A percentile compares a stretch with the other conserved stretches of the same genome.
phyloP scores from a whole-genome alignment of 1,284 basidiomycete species.

The Somion occarium region DNA sequence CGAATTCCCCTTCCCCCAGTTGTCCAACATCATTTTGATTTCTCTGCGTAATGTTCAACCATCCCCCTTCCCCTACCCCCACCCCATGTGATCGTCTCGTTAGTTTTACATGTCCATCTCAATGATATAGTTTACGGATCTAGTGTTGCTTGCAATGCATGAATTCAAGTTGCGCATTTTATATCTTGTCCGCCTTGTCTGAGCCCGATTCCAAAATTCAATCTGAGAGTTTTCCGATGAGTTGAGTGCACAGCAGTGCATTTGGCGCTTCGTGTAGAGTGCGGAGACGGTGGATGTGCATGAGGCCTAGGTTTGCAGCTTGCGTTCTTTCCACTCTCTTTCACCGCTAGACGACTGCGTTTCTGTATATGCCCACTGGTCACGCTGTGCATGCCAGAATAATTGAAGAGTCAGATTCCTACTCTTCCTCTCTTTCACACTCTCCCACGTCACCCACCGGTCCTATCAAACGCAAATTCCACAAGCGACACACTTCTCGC shows the following conservation, averaged over 20 bases:
- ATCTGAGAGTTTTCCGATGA: not conserved
- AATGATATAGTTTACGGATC: not conserved
- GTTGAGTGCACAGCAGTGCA: too few relatives aligned
- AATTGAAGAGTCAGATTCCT: not conserved
- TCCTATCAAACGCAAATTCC: not conserved
- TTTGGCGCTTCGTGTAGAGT: too few relatives aligned
- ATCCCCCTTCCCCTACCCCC: not conserved
- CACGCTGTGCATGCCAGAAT: not conserved
- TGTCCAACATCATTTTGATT: not conserved
- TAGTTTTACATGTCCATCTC: too few relatives aligned
- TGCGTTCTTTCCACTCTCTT: not conserved
- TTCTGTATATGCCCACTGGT: not conserved
- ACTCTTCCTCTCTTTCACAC: not conserved
- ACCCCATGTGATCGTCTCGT: not conserved
- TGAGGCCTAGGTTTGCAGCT: too few relatives aligned
- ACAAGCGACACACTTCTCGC: not conserved
- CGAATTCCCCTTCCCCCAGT: constrained; percentile 33
- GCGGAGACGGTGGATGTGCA: too few relatives aligned
- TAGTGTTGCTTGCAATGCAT: not conserved
- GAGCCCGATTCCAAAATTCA: not conserved
- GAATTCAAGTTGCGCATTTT: not conserved
- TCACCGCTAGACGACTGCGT: not conserved
- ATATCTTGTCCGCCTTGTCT: not conserved
- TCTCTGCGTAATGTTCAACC: not conserved
- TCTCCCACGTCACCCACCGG: not conserved